Evolutionary conservation across 179 eudicot species (phyloP).

Genomic region (Carnegiea gigantea): DNA sequence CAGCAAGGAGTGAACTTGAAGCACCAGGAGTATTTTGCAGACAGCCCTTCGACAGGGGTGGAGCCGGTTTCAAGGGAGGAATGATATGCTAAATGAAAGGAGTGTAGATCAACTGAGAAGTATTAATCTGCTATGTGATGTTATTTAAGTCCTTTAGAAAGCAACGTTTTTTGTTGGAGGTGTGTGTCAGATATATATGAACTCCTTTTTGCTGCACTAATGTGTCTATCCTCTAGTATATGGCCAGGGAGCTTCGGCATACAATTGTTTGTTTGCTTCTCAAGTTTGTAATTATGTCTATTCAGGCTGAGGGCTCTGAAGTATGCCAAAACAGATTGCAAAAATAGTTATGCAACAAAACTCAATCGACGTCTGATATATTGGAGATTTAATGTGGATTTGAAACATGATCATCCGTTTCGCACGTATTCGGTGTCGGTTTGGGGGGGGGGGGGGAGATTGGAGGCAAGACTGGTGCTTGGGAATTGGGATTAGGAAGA

Average conservation of each 20-base stretch:
- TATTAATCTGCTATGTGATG: slow-evolving; percentile 9
- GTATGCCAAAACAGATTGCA: no score
- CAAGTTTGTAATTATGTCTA: neutral
- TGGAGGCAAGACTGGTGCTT: no score
- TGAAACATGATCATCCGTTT: no score
- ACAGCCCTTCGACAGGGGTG: slow-evolving; percentile 71
- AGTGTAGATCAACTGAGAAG: neutral
- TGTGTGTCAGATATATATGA: neutral
- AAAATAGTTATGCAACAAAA: no score
- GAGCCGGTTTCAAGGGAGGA: slow-evolving; percentile 63
- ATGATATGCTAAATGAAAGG: slow-evolving; percentile 24
- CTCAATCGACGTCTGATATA: no score
- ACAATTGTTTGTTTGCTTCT: neutral
- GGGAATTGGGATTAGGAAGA: no score
- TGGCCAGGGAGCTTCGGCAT: neutral
- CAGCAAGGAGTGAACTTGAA: slow-evolving; percentile 92
- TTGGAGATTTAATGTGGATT: no score
- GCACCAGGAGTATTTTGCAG: slow-evolving; percentile 94
- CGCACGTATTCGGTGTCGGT: no score
- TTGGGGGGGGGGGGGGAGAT: no score
- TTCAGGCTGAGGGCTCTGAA: no score
- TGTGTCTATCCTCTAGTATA: neutral
- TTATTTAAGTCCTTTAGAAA: neutral
- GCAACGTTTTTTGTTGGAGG: neutral
- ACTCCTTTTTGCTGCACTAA: neutral